These are phyloP conservation scores for Boletus fagicola DNA, from an alignment of 768 basidiomycete genomes.

Conservation along the genomic window DNA sequence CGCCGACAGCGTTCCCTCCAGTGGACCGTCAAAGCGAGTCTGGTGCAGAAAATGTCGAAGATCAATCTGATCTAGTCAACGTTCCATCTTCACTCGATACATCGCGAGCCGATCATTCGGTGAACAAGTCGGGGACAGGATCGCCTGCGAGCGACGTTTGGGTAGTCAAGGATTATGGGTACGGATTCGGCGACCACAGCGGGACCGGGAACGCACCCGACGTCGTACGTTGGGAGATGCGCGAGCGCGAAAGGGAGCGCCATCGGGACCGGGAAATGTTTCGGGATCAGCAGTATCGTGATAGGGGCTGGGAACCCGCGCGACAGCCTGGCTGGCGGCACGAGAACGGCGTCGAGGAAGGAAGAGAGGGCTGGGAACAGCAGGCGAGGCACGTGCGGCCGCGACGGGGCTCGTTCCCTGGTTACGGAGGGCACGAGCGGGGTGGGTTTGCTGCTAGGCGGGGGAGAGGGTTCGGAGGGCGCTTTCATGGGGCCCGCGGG, in stretches of 20 bases:
- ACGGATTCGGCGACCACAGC: constrained; percentile 54
- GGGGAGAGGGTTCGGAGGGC: constrained; percentile 39
- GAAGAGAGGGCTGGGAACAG: constrained; percentile 24
- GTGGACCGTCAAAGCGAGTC: not conserved
- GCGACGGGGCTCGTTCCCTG: constrained; percentile 35
- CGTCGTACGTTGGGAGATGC: constrained; percentile 30
- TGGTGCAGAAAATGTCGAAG: not conserved
- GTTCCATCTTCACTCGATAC: not conserved
- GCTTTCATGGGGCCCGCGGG: constrained; percentile 36
- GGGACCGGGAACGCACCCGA: constrained; percentile 36
- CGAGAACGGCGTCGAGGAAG: constrained; percentile 29
- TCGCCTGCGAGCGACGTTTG: constrained; percentile 39
- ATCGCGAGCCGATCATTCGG: constrained; percentile 1
- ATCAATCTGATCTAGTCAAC: not conserved
- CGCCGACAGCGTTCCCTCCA: not conserved
- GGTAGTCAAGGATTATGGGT: constrained; percentile 62
- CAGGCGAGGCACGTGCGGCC: constrained; percentile 25
- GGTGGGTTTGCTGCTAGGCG: constrained; percentile 32
- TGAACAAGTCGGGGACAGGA: constrained; percentile 13
- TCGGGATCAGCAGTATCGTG: constrained; percentile 18
- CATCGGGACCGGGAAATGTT: constrained; percentile 13
- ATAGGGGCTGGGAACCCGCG: constrained; percentile 17
- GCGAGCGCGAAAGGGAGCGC: constrained; percentile 27
- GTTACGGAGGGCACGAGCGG: constrained; percentile 34
- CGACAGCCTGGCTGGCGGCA: constrained; percentile 23